Evolutionary conservation across 495 filamentous ascomycete species (phyloP).

Genomic region (Podospora fimiseda): DNA sequence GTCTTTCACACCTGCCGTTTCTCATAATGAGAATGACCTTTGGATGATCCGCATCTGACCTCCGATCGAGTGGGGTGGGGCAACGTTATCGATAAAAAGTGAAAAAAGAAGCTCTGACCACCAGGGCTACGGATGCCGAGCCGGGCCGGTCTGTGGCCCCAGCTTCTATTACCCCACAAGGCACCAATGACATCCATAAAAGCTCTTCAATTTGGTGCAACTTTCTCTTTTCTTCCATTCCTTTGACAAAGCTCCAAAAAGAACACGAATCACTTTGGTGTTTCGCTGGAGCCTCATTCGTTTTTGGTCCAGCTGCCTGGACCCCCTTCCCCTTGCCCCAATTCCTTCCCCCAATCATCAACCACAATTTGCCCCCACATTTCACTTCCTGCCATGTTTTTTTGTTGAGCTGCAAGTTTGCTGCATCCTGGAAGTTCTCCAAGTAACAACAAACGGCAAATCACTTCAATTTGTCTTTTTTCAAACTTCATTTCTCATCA

Average conservation of each 20-base stretch:
- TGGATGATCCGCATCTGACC: neutral
- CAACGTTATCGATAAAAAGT: neutral
- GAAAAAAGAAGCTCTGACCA: neutral
- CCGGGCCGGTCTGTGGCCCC: slow-evolving; percentile 10
- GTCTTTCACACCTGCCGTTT: neutral
- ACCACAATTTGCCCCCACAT: neutral
- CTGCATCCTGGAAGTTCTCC: slow-evolving; percentile 17
- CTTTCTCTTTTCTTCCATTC: slow-evolving; percentile 18
- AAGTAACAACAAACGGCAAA: slow-evolving; percentile 10
- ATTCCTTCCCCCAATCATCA: slow-evolving; percentile 8
- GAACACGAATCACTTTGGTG: slow-evolving; percentile 29
- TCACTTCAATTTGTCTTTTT: neutral
- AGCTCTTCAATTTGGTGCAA: slow-evolving; percentile 14
- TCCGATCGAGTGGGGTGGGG: slow-evolving; percentile 1
- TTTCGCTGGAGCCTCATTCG: slow-evolving; percentile 13
- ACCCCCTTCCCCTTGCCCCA: slow-evolving; percentile 6
- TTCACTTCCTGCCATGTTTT: slow-evolving; percentile 15
- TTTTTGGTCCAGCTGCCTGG: slow-evolving; percentile 5
- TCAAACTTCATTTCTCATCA: slow-evolving; percentile 1
- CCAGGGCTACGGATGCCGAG: slow-evolving; percentile 5
- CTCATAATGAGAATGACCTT: neutral
- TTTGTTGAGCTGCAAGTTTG: slow-evolving; percentile 13
- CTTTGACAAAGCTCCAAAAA: slow-evolving; percentile 22
- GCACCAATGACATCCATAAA: slow-evolving; percentile 16
- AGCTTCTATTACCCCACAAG: slow-evolving; percentile 11